Evolutionary conservation across 441 rosid genomes (phyloP), one percentile per base, ranked within the genome.

Genomic region (Gossypium gossypioides): DNA sequence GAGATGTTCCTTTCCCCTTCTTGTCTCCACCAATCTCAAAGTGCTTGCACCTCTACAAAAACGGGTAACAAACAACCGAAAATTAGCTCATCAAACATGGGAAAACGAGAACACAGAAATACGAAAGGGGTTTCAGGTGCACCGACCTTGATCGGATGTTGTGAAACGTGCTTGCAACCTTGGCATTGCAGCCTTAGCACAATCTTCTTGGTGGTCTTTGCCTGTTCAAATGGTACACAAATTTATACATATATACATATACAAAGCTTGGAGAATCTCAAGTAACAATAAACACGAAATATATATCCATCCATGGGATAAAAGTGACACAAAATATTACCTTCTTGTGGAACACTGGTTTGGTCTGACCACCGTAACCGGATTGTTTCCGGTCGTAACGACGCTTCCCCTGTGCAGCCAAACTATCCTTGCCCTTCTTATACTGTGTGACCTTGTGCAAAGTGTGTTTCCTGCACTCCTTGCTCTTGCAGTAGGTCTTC

Each of bases 391-490:
- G 86, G 73, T 89, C 93, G 63, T 87, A 87, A 71, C 89, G 90
- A n/a, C 96, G 83, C 71, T 87, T 88, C 25, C 91, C 95, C 16
- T 87, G 89, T 4, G 85, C 90, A 67, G 89, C 86, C 56, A 87
- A 83, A 69, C 87, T 86, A 74, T 87, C 93, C 73, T 89, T 89
- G 0, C 91, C 91, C 80, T 89, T 89, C 80, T 87, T 89, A 80
- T 87, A 89, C 52, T 89, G 91, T 0, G 94, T 89, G 4, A 89
- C 91, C 85, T 89, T 87, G 82, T 87, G 94, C 81, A 89, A 79
- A 19, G 94, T 89, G 83, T 89, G 94, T 83, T 87, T 89, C 40
- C 73, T 79, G 85, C 94, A 89, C 61, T 87, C 91, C 86, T 89
- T 89, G 83, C 73, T 86, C 80, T 83, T 89, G 65, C 89, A 89